Evolutionary conservation across 2,329 filamentous ascomycete species (phyloP).

Genomic region (Diaporthe destruens): DNA sequence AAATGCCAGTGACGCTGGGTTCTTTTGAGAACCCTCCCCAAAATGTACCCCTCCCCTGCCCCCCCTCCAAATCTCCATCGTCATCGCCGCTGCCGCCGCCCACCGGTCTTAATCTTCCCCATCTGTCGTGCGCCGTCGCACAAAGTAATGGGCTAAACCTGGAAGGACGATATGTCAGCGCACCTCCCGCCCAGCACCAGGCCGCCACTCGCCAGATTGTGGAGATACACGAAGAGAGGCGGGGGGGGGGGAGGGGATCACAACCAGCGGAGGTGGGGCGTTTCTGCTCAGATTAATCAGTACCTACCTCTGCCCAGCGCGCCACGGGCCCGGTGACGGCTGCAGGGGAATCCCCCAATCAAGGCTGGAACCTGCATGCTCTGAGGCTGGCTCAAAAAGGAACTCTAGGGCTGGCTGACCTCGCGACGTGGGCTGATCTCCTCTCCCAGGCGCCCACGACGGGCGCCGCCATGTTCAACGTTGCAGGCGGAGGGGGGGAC

Average conservation of each 20-base stretch:
- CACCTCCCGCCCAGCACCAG: not conserved
- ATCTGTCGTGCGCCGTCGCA: constrained; percentile 34
- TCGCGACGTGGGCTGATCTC: not conserved
- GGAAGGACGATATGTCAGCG: constrained; percentile 14
- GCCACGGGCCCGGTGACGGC: not conserved
- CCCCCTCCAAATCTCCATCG: constrained; percentile 8
- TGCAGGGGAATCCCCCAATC: constrained; percentile 27
- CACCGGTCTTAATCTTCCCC: constrained; percentile 25
- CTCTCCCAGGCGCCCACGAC: not conserved
- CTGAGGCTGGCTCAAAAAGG: constrained; percentile 2
- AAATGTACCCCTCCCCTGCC: not conserved
- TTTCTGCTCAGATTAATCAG: constrained; percentile 1
- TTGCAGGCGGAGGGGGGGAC: constrained; percentile 26
- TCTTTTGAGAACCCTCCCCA: not conserved
- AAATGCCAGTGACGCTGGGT: not conserved
- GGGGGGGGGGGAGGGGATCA: not conserved
- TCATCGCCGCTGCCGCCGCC: constrained; percentile 9
- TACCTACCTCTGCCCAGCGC: not conserved
- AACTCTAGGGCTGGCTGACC: not conserved
- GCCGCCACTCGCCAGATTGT: constrained; percentile 24
- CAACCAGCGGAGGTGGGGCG: too few species aligned
- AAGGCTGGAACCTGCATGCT: constrained; percentile 22
- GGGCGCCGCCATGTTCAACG: constrained; percentile 29
- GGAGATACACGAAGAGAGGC: constrained; percentile 11
- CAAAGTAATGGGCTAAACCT: not conserved